A percentile compares a stretch with the other conserved stretches of the same genome.
phyloP scores from a whole-genome alignment of 2,329 filamentous ascomycete species.

The Sporothrix protearum region DNA sequence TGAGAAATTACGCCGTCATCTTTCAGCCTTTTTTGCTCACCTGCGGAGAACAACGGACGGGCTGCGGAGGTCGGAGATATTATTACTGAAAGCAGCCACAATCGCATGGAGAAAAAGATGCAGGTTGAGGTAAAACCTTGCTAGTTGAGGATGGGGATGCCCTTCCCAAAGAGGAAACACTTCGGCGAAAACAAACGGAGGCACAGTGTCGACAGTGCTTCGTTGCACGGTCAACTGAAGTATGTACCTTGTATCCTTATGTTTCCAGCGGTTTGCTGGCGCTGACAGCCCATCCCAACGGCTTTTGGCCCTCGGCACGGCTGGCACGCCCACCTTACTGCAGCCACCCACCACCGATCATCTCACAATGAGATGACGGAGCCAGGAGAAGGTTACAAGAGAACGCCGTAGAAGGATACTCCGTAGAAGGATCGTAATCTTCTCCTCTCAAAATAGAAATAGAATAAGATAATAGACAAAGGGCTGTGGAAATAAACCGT shows the following conservation, averaged over 20 bases:
- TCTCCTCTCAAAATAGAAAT: too few relatives aligned
- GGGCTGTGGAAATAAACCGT: not conserved
- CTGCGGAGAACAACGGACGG: constrained; percentile 2
- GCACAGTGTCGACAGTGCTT: not conserved
- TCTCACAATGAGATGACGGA: not conserved
- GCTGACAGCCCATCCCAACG: not conserved
- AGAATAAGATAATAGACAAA: not conserved
- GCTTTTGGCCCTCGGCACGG: not conserved
- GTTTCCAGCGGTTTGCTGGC: not conserved
- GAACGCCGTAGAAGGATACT: not conserved
- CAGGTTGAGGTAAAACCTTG: not conserved
- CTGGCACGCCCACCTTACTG: not conserved
- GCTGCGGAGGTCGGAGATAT: not conserved
- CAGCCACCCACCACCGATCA: not conserved
- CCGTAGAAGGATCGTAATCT: not conserved
- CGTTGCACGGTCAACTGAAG: not conserved
- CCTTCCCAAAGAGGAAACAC: constrained; percentile 9
- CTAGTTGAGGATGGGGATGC: not conserved
- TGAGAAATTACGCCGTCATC: not conserved
- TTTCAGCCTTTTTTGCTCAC: not conserved
- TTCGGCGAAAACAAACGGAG: not conserved
- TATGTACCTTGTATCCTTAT: too few relatives aligned
- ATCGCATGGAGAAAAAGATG: not conserved
- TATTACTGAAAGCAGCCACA: not conserved
- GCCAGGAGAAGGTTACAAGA: not conserved